Evolutionary conservation across 768 basidiomycete genomes (phyloP).

Genomic region (Calocybe cyanea): DNA sequence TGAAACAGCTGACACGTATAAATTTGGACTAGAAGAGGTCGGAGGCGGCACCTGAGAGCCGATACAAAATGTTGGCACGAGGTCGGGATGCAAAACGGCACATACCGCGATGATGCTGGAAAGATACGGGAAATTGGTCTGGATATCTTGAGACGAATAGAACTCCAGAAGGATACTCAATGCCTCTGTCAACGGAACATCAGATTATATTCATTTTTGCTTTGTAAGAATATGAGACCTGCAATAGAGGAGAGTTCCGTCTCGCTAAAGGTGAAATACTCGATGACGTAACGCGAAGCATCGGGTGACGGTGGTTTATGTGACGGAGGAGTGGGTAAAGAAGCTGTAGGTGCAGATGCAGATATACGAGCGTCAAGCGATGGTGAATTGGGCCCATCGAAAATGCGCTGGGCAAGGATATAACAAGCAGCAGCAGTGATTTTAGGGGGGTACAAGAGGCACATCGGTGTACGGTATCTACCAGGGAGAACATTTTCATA

Average conservation of each 20-base stretch:
- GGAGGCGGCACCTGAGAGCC: conserved; percentile 47
- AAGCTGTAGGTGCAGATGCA: conserved; percentile 65
- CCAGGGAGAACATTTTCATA: conserved; percentile 7
- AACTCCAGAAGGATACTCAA: conserved; percentile 69
- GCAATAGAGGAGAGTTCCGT: conserved; percentile 54
- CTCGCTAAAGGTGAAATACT: conserved; percentile 62
- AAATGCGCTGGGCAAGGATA: conserved; percentile 67
- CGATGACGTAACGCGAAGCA: conserved; percentile 61
- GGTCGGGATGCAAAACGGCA: conserved; percentile 11
- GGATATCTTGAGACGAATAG: conserved; percentile 59
- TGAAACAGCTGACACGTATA: conserved; percentile 17
- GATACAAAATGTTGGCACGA: conserved; percentile 6
- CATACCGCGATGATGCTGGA: conserved; percentile 47
- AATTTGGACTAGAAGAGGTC: conserved; percentile 21
- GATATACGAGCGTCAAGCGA: conserved; percentile 75
- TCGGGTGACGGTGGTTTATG: conserved; percentile 72
- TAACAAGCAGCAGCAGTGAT: conserved; percentile 77
- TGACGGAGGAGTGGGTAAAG: conserved; percentile 78
- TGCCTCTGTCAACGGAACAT: conserved; percentile 43
- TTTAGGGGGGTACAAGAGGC: conserved; percentile 63
- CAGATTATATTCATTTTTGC: conserved; percentile 1
- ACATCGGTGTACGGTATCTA: conserved; percentile 79
- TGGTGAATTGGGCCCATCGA: conserved; percentile 69
- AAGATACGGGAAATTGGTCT: conserved; percentile 45
- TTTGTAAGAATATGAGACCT: conserved; percentile 37